Percentiles rank a stretch among this genome's conserved stretches.
Conservation (phyloP, 306 rosid species). For the Purshia tridentata region DNA sequence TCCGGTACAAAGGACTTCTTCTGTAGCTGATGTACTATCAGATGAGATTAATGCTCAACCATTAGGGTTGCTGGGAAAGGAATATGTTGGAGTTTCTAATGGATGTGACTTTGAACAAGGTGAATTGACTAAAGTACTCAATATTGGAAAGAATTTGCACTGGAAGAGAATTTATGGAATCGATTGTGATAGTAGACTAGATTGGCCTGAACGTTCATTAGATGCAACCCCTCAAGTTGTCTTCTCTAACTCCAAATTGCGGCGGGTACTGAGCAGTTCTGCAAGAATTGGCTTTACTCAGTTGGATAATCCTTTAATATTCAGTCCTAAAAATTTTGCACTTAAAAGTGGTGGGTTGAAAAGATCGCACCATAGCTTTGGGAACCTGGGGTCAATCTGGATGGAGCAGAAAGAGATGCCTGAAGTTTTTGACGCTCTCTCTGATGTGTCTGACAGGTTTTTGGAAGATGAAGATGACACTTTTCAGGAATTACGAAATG, state of each 20-base stretch:
- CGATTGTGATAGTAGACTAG: constrained; percentile 52
- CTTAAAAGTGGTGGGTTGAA: constrained; percentile 40
- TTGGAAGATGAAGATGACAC: constrained; percentile 52
- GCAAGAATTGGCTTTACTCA: constrained; percentile 65
- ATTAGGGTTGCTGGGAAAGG: constrained; percentile 42
- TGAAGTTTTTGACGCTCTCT: constrained; percentile 48
- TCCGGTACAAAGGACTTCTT: constrained; percentile 76
- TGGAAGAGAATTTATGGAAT: constrained; percentile 61
- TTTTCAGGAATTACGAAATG: constrained; percentile 45
- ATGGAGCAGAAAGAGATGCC: constrained; percentile 45
- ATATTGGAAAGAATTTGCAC: constrained; percentile 42
- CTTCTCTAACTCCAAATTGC: constrained; percentile 59
- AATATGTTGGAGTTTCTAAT: constrained; percentile 29
- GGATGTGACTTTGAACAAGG: constrained; percentile 36
- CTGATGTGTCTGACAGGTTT: constrained; percentile 40
- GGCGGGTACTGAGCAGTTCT: constrained; percentile 79
- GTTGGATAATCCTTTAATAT: constrained; percentile 41
- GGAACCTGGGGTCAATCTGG: constrained; percentile 50
- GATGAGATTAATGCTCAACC: constrained; percentile 52
- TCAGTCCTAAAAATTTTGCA: constrained; percentile 19
- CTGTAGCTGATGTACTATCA: constrained; percentile 69
- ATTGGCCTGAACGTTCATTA: constrained; percentile 90
- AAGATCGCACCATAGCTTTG: constrained; percentile 66
- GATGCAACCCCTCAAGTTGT: constrained; percentile 72
- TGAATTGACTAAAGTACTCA: constrained; percentile 42